These are phyloP conservation scores for Benincasa hispida DNA, from an alignment of 306 rosid species.

Conservation along the genomic window DNA sequence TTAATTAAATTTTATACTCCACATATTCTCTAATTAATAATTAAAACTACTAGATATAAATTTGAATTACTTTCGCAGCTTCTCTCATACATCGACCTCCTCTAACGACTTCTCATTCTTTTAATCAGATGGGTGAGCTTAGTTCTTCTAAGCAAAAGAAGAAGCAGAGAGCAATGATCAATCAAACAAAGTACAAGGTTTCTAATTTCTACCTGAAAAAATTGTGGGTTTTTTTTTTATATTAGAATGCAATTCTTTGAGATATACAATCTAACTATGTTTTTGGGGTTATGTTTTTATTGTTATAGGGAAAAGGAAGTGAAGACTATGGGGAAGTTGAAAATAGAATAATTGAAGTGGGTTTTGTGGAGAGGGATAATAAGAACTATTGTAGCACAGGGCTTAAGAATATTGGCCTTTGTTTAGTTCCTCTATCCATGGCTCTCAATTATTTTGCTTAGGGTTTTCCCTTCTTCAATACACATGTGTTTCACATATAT, in stretches of 20 bases:
- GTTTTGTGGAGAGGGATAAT: conserved; percentile 21
- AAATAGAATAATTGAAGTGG: conserved; percentile 23
- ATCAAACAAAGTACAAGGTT: background rate
- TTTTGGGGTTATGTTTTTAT: background rate
- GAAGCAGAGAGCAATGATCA: background rate
- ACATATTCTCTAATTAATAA: too few relatives aligned
- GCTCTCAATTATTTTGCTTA: conserved; percentile 25
- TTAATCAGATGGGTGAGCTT: background rate
- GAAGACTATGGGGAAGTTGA: conserved; percentile 4
- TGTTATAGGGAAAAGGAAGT: background rate
- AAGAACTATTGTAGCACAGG: conserved; percentile 14
- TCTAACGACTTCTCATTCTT: background rate
- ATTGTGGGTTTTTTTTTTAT: background rate
- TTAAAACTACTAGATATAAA: too few relatives aligned
- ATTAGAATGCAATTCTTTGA: background rate
- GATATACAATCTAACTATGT: background rate
- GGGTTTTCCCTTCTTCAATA: background rate
- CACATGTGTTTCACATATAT: background rate
- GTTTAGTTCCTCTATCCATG: conserved; percentile 66
- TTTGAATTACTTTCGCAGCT: too few relatives aligned
- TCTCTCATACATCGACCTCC: too few relatives aligned
- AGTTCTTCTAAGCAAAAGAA: background rate
- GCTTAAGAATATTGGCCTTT: conserved; percentile 60
- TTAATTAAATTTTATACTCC: too few relatives aligned
- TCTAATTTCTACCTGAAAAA: background rate